Percentiles rank a stretch among this genome's conserved stretches.
These are phyloP conservation scores for Aspergillus sp. DNA, from an alignment of 2,329 filamentous ascomycete species.

Conservation along the genomic window DNA sequence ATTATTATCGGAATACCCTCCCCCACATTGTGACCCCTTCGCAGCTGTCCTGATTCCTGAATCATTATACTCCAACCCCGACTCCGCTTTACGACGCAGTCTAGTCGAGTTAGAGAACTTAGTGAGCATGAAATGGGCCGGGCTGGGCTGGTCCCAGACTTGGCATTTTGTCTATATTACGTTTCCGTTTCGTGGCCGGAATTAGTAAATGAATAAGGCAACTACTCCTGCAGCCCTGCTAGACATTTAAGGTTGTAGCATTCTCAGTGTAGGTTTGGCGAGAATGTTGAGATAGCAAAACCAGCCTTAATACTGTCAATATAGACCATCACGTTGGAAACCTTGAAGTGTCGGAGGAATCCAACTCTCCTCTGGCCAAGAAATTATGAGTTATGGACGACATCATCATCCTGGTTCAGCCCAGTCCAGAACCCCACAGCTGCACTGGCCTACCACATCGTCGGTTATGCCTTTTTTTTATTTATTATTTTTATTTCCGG, in stretches of 20 bases:
- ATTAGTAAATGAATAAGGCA: not conserved
- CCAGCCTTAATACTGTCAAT: not conserved
- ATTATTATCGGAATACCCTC: not conserved
- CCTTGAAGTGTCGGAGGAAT: not conserved
- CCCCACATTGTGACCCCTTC: not conserved
- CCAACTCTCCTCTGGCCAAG: not conserved
- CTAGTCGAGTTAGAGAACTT: not conserved
- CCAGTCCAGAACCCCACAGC: not conserved
- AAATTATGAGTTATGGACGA: not conserved
- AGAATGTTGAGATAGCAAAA: not conserved
- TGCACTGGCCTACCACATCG: not conserved
- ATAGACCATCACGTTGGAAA: no score
- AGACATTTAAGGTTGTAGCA: not conserved
- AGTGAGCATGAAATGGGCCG: not conserved
- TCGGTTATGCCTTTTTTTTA: not conserved
- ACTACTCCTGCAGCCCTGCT: not conserved
- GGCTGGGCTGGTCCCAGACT: slow-evolving; percentile 5
- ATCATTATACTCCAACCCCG: not conserved
- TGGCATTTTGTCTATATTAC: slow-evolving; percentile 3
- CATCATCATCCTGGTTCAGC: not conserved
- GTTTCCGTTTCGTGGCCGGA: not conserved
- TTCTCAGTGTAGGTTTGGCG: not conserved
- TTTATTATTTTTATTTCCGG: not conserved
- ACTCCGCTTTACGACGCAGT: not conserved
- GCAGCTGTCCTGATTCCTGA: not conserved